A percentile compares a stretch with the other conserved stretches of the same genome.
These are phyloP conservation scores for Pythium rhizo-oryzae DNA, from an alignment of 352 stramenopile genomes.

Conservation along the genomic window DNA sequence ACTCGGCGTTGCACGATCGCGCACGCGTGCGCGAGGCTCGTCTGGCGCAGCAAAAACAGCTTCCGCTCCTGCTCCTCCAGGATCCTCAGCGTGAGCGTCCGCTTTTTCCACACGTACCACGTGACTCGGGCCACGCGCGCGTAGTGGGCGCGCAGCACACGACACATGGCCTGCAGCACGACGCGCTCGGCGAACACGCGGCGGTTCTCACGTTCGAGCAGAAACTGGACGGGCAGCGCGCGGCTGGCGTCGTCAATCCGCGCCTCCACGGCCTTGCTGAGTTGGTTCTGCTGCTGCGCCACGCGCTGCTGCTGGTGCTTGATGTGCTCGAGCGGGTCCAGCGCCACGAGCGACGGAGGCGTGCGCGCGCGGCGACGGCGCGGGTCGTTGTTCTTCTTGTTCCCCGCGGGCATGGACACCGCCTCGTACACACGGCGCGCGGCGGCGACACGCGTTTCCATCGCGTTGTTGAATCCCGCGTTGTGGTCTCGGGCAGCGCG, in stretches of 20 bases:
- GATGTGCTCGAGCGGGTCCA: constrained; percentile 23
- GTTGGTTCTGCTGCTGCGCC: constrained; percentile 3
- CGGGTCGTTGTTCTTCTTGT: background rate
- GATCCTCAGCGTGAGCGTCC: constrained; percentile 28
- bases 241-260: constrained; percentile 21
- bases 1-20: constrained; percentile 42
- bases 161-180: constrained; percentile 25
- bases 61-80: constrained; percentile 31
- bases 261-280: constrained; percentile 12
- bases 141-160: constrained; percentile 24
- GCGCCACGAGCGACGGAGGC: background rate
- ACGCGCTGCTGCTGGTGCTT: constrained; percentile 13
- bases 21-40: constrained; percentile 40
- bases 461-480: background rate
- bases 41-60: constrained; percentile 27
- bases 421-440: constrained; percentile 20
- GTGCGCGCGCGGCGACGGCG: background rate
- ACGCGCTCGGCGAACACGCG: constrained; percentile 32
- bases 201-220: constrained; percentile 21
- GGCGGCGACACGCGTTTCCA: constrained; percentile 4
- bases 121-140: constrained; percentile 13
- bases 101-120: constrained; percentile 29
- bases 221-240: constrained; percentile 33
- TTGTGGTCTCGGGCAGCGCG: background rate
- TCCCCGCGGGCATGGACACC: background rate